Base-by-base conservation (phyloP, 306 rosid species). In the Citrullus mucosospermus region DNA sequence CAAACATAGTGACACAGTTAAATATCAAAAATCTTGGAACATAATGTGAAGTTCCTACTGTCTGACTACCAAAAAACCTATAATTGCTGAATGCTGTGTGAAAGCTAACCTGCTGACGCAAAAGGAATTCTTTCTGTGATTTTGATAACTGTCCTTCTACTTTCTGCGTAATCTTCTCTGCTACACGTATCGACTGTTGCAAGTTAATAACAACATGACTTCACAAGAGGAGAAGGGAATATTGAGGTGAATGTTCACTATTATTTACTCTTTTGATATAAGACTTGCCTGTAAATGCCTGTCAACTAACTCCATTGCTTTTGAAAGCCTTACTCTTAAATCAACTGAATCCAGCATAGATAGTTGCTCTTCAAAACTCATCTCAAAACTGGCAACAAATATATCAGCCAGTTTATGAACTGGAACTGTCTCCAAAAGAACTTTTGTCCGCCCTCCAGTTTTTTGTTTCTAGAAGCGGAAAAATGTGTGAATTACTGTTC, bases 361-460 rank as follows among this genome's bases (percentile, higher is more conserved):
- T 70, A 95, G 80, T 80, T 95, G 99, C 83, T 95, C 97, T 89
- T 95, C 97, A 87, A 95, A 95, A 85, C 98, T 95, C 83, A 95
- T 91, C 89, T 92, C 99, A 85, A 95, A 95, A 86, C 99, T 92
- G 61, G 98, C 99, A 82, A 95, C 99, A 87, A 95, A 95, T 85
- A 95, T 92, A 83, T 95, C 99, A 22, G 98, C 99, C 88, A 95
- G 85, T 86, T 92, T 95, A 82, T 91, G 97, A 88, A 95, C 96
- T 30, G 99, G 97, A 81, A 95, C 97, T 2, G 99, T 95, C 87
- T 95, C 99, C 85, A 92, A 83, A 82, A 95, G 98, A 82, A 91
- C 97, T 82, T 95, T 95, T 1, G 97, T 92, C 88, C 96, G 88
- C 83, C 99, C 99, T 71, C 93, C 97, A 32, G 97, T 92, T 83